phyloP scores from a whole-genome alignment of 2,329 filamentous ascomycete genomes.

The Ploettnerulaceae sp. region DNA sequence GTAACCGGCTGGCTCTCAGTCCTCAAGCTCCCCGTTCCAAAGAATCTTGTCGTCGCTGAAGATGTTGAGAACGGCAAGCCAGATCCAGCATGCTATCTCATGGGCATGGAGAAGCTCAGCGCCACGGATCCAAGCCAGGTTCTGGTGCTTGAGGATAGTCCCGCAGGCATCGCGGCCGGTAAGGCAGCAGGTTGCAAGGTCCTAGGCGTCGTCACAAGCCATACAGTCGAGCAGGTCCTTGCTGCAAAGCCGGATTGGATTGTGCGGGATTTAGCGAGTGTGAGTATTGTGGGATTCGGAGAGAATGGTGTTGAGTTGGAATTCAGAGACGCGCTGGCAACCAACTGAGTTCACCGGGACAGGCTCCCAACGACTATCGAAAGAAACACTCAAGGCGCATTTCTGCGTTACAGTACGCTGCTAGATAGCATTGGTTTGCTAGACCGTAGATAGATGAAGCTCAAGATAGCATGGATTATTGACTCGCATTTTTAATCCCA shows the following conservation, averaged over 20 bases:
- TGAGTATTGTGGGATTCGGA: slow-evolving; percentile 45
- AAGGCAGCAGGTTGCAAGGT: slow-evolving; percentile 69
- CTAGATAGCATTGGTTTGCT: slow-evolving; percentile 6
- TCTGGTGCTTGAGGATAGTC: slow-evolving; percentile 66
- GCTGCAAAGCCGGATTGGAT: slow-evolving; percentile 66
- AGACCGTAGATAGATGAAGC: slow-evolving; percentile 1
- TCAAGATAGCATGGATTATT: slow-evolving; percentile 4
- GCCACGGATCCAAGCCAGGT: slow-evolving; percentile 38
- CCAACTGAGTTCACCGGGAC: slow-evolving; percentile 16
- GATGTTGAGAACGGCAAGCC: slow-evolving; percentile 73
- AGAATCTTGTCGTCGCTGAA: slow-evolving; percentile 68
- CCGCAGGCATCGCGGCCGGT: slow-evolving; percentile 59
- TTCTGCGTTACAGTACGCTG: no score
- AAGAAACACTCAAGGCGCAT: no score
- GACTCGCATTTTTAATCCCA: slow-evolving; percentile 2
- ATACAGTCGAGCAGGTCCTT: slow-evolving; percentile 53
- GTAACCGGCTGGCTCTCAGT: slow-evolving; percentile 68
- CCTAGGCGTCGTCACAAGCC: slow-evolving; percentile 60
- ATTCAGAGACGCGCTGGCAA: slow-evolving; percentile 26
- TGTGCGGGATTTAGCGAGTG: slow-evolving; percentile 59
- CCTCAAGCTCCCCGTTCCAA: slow-evolving; percentile 59
- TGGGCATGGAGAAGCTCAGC: slow-evolving; percentile 60
- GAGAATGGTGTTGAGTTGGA: slow-evolving; percentile 38
- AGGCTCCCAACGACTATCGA: no score
- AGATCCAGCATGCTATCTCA: slow-evolving; percentile 66